Base-by-base conservation (phyloP, 2,329 filamentous ascomycete species). In the Periconia digitata region DNA sequence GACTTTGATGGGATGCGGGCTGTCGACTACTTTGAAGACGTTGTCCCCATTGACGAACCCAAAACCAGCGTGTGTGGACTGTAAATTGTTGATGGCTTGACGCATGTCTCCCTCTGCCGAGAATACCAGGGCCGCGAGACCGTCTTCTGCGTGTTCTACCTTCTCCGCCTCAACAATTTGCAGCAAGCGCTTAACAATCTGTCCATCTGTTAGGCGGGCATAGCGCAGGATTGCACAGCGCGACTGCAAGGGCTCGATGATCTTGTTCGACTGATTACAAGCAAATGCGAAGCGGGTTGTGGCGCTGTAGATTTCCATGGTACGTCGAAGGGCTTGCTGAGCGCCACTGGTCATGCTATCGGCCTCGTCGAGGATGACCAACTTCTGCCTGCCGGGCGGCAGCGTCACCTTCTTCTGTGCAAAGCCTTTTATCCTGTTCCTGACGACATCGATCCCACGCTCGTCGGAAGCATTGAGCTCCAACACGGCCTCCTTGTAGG, bases 401-500 rank as follows among this genome's bases (percentile, higher is more conserved):
- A 99, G 79, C 1, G 94, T 99, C 60, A 99, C 94, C 74, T 99
- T 99, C 74, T 99, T 99, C 73, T 97, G 94, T 3, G 94, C 94
- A 66, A 99, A 99, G 7, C 90, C 91, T 76, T 99, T 99, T 78
- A 99, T 99, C 54, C 94, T 82, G 71, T 96, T 96, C 44, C 94
- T 85, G 21, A 99, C 94, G 16, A 99, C 94, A 66, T 99, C 94
- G 70, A 99, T 99, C 63, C 92, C 91, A 80, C 94, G 82, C 74
- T 99, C 94, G 62, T 99, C 94, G 64, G 89, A 95, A 48, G 94
- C 94, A 68, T 99, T 99, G 59, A 99, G 80, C 72, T 99, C 94
- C 51, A 99, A 75, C 2, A 99, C 94, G 0, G 94, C 94, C 77
- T 99, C 94, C 74, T 96, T 97, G 79, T 97, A 99, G 23, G 90